Percentiles rank a stretch among this genome's conserved stretches.
phyloP scores from a whole-genome alignment of 78 protist genomes.

The Anaeramoeba flamelloides region DNA sequence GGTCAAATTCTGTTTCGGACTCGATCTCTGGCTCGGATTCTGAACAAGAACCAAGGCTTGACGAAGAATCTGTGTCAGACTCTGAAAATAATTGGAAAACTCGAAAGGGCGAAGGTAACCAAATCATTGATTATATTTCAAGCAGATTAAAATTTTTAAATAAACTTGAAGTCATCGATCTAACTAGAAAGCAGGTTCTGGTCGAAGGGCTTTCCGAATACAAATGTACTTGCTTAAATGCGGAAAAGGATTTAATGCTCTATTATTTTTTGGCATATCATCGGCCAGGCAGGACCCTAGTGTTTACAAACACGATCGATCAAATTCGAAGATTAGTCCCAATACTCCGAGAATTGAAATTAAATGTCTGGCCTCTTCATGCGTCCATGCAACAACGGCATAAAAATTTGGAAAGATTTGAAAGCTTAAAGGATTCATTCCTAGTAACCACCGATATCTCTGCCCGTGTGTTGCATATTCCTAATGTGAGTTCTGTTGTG shows the following conservation, averaged over 20 bases:
- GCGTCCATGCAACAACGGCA: not conserved
- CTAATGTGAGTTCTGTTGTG: not conserved
- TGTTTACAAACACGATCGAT: not conserved
- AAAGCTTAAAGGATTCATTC: not conserved
- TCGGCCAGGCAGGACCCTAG: not conserved
- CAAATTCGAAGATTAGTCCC: slow-evolving; percentile 1
- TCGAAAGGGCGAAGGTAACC: too few species aligned
- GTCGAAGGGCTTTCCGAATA: not conserved
- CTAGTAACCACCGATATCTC: not conserved
- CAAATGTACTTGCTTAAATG: not conserved
- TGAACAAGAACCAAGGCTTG: not conserved
- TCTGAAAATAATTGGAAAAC: too few species aligned
- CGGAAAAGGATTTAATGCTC: not conserved
- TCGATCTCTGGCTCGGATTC: too few species aligned
- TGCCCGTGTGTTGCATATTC: not conserved
- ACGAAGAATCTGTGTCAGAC: too few species aligned
- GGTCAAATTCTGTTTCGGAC: too few species aligned
- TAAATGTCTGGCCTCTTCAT: not conserved
- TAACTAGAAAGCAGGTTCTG: not conserved
- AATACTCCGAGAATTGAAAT: not conserved
- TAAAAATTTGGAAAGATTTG: not conserved
- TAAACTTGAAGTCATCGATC: not conserved
- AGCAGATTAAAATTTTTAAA: not conserved
- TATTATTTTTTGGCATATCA: not conserved
- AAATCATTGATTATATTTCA: not conserved